Evolutionary conservation across 2,329 filamentous ascomycete species (phyloP), one percentile per base, ranked within the genome.

Genomic region (Clonostachys rhizophaga): DNA sequence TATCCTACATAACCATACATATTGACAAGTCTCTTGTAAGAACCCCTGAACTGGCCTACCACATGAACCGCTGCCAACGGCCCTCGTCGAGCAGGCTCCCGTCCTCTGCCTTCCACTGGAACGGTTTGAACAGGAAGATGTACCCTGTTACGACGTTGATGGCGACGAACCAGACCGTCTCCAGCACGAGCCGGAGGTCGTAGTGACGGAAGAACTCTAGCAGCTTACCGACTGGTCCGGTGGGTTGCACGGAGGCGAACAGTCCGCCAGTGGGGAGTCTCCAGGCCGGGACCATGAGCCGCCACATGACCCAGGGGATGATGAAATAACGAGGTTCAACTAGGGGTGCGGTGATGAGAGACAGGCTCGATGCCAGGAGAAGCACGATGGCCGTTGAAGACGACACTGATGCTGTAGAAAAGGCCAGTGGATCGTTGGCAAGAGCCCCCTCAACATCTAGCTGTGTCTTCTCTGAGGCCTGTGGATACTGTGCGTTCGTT

Each of bases 251-350:
- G 58, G 55, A 20, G 36, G 30, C 35, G 44, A 16, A 18, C 8
- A 20, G 10, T 37, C 7, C 12, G 24, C 18, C 24, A 16, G 34
- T 48, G 42, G 54, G 47, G 16, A 49, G 36, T 17, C 44, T 43
- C 69, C 69, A 71, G 45, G 74, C 65, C 1, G 89, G 89, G 1
- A 95, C 69, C 58, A 95, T 79, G 8, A 97, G 68, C 1, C 94
- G 79, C 89, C 91, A 97, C 58, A 96, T 84, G 9, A 96, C 79
- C 90, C 91, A 99, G 0, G 92, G 91, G 12, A 96, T 76, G 61
- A 99, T 95, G 65, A 96, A 96, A 66, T 99, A 99, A 13, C 94
- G 81, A 13, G 94, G 94, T 64, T 99, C 94, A 10, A 99, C 92
- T 1, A 99, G 78, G 0, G 94, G 91, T 0, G 94, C 91, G 1